Conservation (phyloP, 352 stramenopile genomes). For the Phytophthora europaea region DNA sequence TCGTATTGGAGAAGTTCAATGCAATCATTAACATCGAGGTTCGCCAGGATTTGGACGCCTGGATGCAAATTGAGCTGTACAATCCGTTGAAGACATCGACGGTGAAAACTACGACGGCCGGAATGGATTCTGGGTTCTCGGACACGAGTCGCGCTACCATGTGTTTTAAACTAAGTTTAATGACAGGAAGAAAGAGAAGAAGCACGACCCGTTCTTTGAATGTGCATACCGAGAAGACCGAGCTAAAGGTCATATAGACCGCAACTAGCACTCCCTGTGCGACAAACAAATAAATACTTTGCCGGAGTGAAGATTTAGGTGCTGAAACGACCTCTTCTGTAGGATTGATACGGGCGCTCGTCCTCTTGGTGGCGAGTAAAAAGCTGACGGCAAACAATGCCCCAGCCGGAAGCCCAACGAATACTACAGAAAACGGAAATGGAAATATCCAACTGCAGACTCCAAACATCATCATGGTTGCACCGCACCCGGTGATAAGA, state of each 20-base stretch:
- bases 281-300: not conserved
- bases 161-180: constrained; percentile 8
- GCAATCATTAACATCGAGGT: not conserved
- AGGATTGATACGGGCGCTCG: not conserved
- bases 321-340: not conserved
- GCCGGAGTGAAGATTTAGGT: not conserved
- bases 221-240: not conserved
- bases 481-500: not conserved
- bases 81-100: constrained; percentile 19
- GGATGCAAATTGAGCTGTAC: constrained; percentile 1
- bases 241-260: constrained; percentile 2
- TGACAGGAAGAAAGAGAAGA: not conserved
- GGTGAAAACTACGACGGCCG: constrained; percentile 13
- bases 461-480: not conserved
- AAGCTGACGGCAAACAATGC: not conserved
- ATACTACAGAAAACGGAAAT: not conserved
- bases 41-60: not conserved
- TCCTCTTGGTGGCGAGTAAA: not conserved
- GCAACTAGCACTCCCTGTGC: not conserved
- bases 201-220: not conserved
- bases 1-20: not conserved
- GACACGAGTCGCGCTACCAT: not conserved
- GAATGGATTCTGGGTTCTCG: not conserved
- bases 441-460: not conserved
- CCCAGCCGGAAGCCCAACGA: not conserved